Evolutionary conservation across 1,139 yeast genomes (phyloP), one percentile per base, ranked within the genome.

Genomic region (Protomyces inundatus): DNA sequence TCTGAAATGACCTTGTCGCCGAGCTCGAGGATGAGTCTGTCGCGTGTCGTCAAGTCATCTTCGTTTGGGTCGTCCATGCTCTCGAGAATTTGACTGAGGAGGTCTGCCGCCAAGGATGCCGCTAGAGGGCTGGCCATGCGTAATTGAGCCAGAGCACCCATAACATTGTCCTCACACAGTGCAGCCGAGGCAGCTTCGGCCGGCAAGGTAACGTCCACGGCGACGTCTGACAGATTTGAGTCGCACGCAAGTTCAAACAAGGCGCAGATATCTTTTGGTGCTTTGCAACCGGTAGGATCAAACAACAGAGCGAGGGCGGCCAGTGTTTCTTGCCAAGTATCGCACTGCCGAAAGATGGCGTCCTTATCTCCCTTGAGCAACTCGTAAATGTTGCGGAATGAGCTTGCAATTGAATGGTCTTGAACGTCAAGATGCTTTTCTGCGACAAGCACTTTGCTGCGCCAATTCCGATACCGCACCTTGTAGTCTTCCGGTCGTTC

Each of bases 321-420:
- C 52, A 83, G 79, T 32, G 85, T 78, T 71, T 88, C 95, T 71
- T 85, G 88, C 96, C 96, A 89, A 0, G 82, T 75, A 6, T 78
- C 77, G 50, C 87, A 78, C 65, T 75, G 76, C n/a, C 76, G 75
- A 3, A 82, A 72, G 23, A 86, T 84, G 0, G 84, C 77, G 50
- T 79, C 80, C 16, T 82, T 80, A 59, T 82, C 79, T 1, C 91
- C 93, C 2, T 84, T 67, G 3, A 77, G 65, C 3, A 72, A 53
- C 39, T 63, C 63, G 10, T 67, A 61, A 6, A 70, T 33, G 14
- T 66, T 64, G 5, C 62, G 55, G 16, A 70, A 56, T 3, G 69
- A 68, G 7, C 54, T 35, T 2, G 64, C 55, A 33, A 64, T 36
- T 12, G 56, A 55, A 3, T 57, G 55, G 37, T 64, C 64, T 16